Percentiles rank a stretch among this genome's conserved stretches.
phyloP scores from a whole-genome alignment of 148 eudicot species.

The Camellia granthamiana region DNA sequence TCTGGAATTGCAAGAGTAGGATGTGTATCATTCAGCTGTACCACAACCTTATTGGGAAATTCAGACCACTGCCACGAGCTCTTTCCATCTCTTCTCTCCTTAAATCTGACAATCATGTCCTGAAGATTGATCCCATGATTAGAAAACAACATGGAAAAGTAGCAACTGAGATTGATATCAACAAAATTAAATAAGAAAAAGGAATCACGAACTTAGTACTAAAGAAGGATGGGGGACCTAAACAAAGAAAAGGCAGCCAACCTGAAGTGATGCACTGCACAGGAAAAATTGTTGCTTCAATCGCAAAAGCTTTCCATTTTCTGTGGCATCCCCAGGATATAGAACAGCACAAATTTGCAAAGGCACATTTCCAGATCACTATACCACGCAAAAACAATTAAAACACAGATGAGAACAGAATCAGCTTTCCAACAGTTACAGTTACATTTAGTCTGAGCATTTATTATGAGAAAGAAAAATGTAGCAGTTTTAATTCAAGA shows the following conservation, averaged over 20 bases:
- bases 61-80: slow-evolving; percentile 65
- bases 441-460: not conserved
- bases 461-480: not conserved
- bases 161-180: not conserved
- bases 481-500: not conserved
- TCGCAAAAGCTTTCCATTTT: slow-evolving; percentile 79
- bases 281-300: slow-evolving; percentile 95
- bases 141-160: slow-evolving; percentile 7
- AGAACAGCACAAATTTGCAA: slow-evolving; percentile 92
- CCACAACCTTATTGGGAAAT: slow-evolving; percentile 88
- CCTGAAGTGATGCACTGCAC: slow-evolving; percentile 99
- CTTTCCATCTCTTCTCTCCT: slow-evolving; percentile 68
- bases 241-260: slow-evolving; percentile 16
- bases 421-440: not conserved
- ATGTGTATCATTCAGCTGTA: slow-evolving; percentile 98
- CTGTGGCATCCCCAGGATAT: slow-evolving; percentile 98
- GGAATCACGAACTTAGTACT: not conserved
- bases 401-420: slow-evolving; percentile 8
- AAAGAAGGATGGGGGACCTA: slow-evolving; percentile 3
- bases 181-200: not conserved
- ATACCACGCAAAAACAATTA: not conserved
- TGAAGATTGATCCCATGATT: slow-evolving; percentile 29
- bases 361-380: slow-evolving; percentile 6
- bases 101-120: slow-evolving; percentile 89
- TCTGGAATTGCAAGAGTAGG: slow-evolving; percentile 97